Evolutionary conservation across 1,139 yeast genomes (phyloP).

Genomic region (Pichia norvegensis): DNA sequence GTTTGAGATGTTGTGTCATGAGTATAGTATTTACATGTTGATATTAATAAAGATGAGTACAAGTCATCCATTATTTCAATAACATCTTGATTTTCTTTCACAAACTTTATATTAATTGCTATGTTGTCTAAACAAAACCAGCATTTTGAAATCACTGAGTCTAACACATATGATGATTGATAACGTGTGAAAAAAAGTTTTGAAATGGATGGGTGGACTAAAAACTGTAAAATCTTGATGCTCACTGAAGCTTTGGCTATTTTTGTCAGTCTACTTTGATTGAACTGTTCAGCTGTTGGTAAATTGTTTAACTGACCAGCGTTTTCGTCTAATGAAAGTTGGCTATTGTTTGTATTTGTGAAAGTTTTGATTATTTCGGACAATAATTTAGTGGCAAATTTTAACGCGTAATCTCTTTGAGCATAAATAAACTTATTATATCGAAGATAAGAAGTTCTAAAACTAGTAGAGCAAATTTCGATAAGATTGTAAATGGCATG

Average conservation of each 20-base stretch:
- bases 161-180: slow-evolving; percentile 18
- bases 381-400: slow-evolving; percentile 16
- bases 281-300: slow-evolving; percentile 7
- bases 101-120: slow-evolving; percentile 22
- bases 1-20: slow-evolving; percentile 15
- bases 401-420: slow-evolving; percentile 16
- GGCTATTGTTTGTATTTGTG: slow-evolving; percentile 9
- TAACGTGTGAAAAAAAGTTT: slow-evolving; percentile 16
- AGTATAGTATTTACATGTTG: slow-evolving; percentile 17
- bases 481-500: slow-evolving; percentile 7
- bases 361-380: slow-evolving; percentile 12
- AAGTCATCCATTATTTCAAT: slow-evolving; percentile 20
- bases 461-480: slow-evolving; percentile 3
- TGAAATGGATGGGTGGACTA: slow-evolving; percentile 20
- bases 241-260: slow-evolving; percentile 24
- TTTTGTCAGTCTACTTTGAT: slow-evolving; percentile 12
- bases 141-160: slow-evolving; percentile 21
- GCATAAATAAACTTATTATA: slow-evolving; percentile 8
- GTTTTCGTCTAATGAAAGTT: background rate
- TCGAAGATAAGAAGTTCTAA: slow-evolving; percentile 3
- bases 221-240: slow-evolving; percentile 21
- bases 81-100: slow-evolving; percentile 9
- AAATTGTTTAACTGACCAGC: background rate
- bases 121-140: slow-evolving; percentile 28
- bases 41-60: slow-evolving; percentile 20